Evolutionary conservation across 2,329 filamentous ascomycete genomes (phyloP).

Genomic region (Aspergillus alliaceus): DNA sequence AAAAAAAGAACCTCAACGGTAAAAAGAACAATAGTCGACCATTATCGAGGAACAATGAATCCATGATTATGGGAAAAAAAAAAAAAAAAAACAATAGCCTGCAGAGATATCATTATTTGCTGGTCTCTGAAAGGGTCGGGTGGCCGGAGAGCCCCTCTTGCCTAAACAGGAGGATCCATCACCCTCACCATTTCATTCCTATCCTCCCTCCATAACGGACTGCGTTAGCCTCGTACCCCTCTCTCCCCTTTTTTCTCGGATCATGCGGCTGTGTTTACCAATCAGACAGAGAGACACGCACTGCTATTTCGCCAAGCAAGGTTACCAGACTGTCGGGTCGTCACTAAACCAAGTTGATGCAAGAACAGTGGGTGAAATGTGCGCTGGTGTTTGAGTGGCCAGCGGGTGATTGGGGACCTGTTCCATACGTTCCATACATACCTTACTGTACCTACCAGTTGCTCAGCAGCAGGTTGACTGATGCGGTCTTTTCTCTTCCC

Average conservation of each 20-base stretch:
- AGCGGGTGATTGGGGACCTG: constrained; percentile 16
- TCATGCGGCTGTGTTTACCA: constrained; percentile 31
- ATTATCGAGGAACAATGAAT: neutral
- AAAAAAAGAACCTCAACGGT: neutral
- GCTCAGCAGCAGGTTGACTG: neutral
- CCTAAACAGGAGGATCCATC: neutral
- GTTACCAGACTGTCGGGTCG: constrained; percentile 34
- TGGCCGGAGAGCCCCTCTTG: neutral
- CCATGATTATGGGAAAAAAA: neutral
- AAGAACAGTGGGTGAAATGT: constrained; percentile 15
- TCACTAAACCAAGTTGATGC: constrained; percentile 26
- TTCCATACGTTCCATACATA: constrained; percentile 1
- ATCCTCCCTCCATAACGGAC: constrained; percentile 1
- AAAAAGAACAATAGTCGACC: neutral
- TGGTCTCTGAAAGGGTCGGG: neutral
- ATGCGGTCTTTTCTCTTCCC: neutral
- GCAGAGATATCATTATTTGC: neutral
- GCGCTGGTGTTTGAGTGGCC: constrained; percentile 13
- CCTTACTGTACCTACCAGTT: constrained; percentile 1
- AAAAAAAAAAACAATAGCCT: neutral
- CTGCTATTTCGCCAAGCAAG: constrained; percentile 34
- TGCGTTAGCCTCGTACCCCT: neutral
- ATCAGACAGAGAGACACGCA: constrained; percentile 29
- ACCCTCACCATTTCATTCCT: neutral
- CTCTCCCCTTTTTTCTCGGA: constrained; percentile 5